These are phyloP conservation scores for Boletus rubroflammeus DNA, from an alignment of 768 basidiomycete species.

Conservation along the genomic window DNA sequence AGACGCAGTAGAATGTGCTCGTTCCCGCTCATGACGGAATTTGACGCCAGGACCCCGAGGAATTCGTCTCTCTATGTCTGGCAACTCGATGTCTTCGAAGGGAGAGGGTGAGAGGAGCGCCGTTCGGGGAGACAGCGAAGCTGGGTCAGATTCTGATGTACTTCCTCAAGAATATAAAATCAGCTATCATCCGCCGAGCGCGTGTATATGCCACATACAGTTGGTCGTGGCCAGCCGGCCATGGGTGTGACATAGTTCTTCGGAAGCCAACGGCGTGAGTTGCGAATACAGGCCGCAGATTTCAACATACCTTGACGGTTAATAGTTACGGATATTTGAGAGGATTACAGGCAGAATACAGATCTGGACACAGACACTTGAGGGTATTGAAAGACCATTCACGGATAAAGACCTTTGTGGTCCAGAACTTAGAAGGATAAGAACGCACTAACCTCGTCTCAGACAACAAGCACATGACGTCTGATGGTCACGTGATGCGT, in stretches of 20 bases:
- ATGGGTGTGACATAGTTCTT: constrained; percentile 27
- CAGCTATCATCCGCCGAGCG: neutral
- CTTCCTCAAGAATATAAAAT: constrained; percentile 8
- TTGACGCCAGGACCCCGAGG: constrained; percentile 31
- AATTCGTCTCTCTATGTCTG: constrained; percentile 1
- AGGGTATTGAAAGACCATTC: constrained; percentile 7
- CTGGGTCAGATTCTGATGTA: constrained; percentile 26
- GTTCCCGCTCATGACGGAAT: constrained; percentile 35
- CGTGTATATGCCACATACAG: constrained; percentile 18
- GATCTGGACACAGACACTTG: neutral
- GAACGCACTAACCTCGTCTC: neutral
- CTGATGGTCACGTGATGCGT: constrained; percentile 13
- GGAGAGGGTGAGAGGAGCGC: constrained; percentile 26
- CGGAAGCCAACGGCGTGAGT: constrained; percentile 5
- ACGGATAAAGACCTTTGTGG: constrained; percentile 5
- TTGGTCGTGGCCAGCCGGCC: constrained; percentile 14
- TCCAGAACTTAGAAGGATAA: neutral
- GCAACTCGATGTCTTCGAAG: constrained; percentile 8
- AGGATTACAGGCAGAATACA: neutral
- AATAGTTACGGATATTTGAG: neutral
- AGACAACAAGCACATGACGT: constrained; percentile 19
- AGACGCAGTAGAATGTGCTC: constrained; percentile 30
- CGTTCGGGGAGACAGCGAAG: constrained; percentile 29
- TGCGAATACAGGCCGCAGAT: neutral
- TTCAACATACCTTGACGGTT: constrained; percentile 3